phyloP scores from a whole-genome alignment of 495 filamentous ascomycete genomes.

The Aspergillus cristatus region DNA sequence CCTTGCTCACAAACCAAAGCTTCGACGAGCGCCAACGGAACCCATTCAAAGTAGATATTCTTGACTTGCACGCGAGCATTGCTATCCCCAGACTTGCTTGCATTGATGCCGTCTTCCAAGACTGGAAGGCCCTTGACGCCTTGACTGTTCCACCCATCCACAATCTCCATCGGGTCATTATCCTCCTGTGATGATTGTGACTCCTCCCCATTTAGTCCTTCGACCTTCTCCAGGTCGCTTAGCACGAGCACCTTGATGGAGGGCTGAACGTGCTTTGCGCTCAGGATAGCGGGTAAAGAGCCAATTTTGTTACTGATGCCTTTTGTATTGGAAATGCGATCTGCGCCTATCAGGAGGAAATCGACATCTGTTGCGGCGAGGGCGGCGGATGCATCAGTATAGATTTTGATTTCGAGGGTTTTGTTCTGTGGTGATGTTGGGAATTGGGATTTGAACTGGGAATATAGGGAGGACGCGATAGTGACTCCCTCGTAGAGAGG shows the following conservation, averaged over 20 bases:
- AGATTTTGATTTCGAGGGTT: constrained; percentile 35
- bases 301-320: constrained; percentile 61
- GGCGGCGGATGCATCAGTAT: constrained; percentile 53
- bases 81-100: background rate
- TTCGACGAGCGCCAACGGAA: constrained; percentile 43
- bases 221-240: constrained; percentile 53
- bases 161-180: constrained; percentile 39
- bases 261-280: constrained; percentile 35
- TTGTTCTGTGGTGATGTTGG: constrained; percentile 4
- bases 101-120: constrained; percentile 9
- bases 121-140: constrained; percentile 16
- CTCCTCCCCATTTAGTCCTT: constrained; percentile 23
- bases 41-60: constrained; percentile 62
- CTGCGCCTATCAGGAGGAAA: constrained; percentile 52
- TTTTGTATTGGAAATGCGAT: constrained; percentile 42
- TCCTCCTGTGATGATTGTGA: constrained; percentile 34
- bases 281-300: constrained; percentile 45
- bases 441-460: constrained; percentile 16
- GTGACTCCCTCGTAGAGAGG: constrained; percentile 56
- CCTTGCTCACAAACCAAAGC: constrained; percentile 48
- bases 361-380: constrained; percentile 39
- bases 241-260: constrained; percentile 41
- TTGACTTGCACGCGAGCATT: constrained; percentile 20
- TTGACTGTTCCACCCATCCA: constrained; percentile 30
- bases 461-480: constrained; percentile 39